phyloP scores from a whole-genome alignment of 2,329 filamentous ascomycete genomes.

The Tolypocladium guangdongense region DNA sequence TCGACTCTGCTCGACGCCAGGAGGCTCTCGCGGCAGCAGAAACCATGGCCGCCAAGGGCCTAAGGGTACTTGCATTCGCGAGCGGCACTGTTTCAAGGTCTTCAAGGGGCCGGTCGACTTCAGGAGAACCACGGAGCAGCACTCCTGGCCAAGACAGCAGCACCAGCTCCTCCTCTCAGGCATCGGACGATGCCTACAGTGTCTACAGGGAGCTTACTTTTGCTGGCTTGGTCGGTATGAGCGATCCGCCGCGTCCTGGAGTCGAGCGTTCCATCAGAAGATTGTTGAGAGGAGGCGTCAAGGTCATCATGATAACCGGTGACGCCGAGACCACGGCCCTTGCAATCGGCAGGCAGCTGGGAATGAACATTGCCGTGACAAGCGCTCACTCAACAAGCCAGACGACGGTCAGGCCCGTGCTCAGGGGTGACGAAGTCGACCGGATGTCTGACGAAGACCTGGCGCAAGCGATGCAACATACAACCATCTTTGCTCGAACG shows the following conservation, averaged over 20 bases:
- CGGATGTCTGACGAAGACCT: conserved; percentile 79
- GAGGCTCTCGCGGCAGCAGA: conserved; percentile 73
- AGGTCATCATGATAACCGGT: conserved; percentile 98
- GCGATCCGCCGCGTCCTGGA: conserved; percentile 82
- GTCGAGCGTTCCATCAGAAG: conserved; percentile 82
- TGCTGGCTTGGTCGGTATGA: conserved; percentile 92
- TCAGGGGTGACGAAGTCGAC: conserved; percentile 88
- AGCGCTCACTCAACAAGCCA: conserved; percentile 42
- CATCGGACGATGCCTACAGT: conserved; percentile 62
- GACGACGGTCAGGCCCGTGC: conserved; percentile 56
- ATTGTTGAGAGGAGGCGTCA: conserved; percentile 87
- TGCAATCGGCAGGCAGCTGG: conserved; percentile 88
- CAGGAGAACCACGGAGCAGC: conserved; percentile 33
- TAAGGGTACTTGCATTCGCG: conserved; percentile 86
- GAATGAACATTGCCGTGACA: conserved; percentile 65
- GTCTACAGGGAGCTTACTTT: conserved; percentile 77
- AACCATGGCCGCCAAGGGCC: conserved; percentile 75
- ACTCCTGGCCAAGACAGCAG: conserved; percentile 34
- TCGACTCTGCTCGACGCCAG: conserved; percentile 66
- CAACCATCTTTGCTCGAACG: conserved; percentile 90
- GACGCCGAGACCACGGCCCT: conserved; percentile 91
- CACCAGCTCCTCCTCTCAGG: conserved; percentile 30
- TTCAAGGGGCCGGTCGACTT: conserved; percentile 27
- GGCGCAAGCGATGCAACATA: conserved; percentile 72
- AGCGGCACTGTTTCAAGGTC: conserved; percentile 58